These are phyloP conservation scores for Dryas integrifolia DNA, from an alignment of 331 rosid genomes.

Conservation along the genomic window DNA sequence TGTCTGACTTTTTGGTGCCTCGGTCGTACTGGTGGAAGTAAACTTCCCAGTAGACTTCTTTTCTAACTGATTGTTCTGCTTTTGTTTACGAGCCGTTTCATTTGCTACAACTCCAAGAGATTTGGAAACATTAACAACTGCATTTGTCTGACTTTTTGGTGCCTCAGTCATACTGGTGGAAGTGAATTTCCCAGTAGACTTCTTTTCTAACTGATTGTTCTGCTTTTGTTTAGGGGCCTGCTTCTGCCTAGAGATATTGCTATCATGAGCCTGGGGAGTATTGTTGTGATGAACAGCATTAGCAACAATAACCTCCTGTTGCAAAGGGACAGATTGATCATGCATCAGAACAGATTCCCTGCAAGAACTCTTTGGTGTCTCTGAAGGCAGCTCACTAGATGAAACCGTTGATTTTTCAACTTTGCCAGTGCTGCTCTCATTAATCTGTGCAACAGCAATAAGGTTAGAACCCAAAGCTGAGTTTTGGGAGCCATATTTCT, in stretches of 20 bases:
- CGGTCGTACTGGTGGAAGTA: slow-evolving; percentile 32
- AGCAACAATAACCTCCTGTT: slow-evolving; percentile 43
- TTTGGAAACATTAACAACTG: slow-evolving; percentile 25
- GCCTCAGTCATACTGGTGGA: slow-evolving; percentile 35
- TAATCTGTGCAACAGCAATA: slow-evolving; percentile 28
- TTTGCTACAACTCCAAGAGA: slow-evolving; percentile 36
- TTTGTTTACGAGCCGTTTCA: slow-evolving; percentile 51
- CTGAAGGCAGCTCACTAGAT: slow-evolving; percentile 34
- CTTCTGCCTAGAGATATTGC: slow-evolving; percentile 55
- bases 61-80: slow-evolving; percentile 45
- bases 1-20: slow-evolving; percentile 41
- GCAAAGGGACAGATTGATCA: slow-evolving; percentile 39
- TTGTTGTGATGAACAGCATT: slow-evolving; percentile 33
- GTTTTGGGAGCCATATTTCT: slow-evolving; percentile 28
- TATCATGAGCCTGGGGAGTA: slow-evolving; percentile 45
- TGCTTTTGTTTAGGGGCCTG: slow-evolving; percentile 60
- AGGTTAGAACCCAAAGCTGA: slow-evolving; percentile 32
- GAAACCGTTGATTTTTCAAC: slow-evolving; percentile 38
- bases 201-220: slow-evolving; percentile 40
- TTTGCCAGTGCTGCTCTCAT: slow-evolving; percentile 28
- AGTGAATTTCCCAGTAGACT: slow-evolving; percentile 38
- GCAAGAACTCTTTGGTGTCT: slow-evolving; percentile 29
- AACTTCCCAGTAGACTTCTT: slow-evolving; percentile 43
- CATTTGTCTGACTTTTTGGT: slow-evolving; percentile 40
- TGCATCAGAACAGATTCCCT: slow-evolving; percentile 42